Evolutionary conservation across 2,329 filamentous ascomycete species (phyloP).

Genomic region (Emmonsia crescens): DNA sequence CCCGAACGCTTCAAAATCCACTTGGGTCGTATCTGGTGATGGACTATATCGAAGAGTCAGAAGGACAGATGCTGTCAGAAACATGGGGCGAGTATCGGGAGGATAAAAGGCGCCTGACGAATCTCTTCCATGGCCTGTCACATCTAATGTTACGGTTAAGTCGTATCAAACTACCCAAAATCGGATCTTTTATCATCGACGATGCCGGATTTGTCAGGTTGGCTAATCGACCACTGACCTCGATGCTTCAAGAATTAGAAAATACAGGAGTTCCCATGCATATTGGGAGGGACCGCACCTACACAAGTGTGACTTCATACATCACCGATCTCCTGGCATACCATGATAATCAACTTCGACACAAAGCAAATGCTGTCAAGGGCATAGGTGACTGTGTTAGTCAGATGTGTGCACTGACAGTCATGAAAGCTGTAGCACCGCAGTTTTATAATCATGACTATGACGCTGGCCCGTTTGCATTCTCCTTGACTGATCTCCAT

Average conservation of each 20-base stretch:
- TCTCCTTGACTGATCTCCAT: slow-evolving; percentile 24
- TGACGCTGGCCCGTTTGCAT: slow-evolving; percentile 24
- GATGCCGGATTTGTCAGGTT: slow-evolving; percentile 13
- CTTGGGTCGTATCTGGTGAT: slow-evolving; percentile 11
- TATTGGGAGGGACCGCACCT: slow-evolving; percentile 16
- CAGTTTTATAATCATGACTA: slow-evolving; percentile 21
- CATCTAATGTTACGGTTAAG: slow-evolving; percentile 10
- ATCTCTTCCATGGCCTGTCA: slow-evolving; percentile 13
- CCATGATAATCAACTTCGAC: slow-evolving; percentile 17
- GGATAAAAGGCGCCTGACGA: slow-evolving; percentile 8
- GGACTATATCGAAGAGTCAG: slow-evolving; percentile 11
- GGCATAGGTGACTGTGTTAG: slow-evolving; percentile 5
- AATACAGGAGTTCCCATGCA: slow-evolving; percentile 17
- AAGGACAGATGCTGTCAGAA: slow-evolving; percentile 14
- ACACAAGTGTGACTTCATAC: slow-evolving; percentile 17
- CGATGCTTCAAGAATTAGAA: slow-evolving; percentile 15
- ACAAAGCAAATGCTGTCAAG: slow-evolving; percentile 17
- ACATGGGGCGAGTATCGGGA: slow-evolving; percentile 8
- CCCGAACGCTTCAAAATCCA: not conserved
- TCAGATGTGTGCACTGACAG: slow-evolving; percentile 12
- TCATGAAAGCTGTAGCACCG: slow-evolving; percentile 17
- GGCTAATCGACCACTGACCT: slow-evolving; percentile 16
- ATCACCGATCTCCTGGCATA: slow-evolving; percentile 15
- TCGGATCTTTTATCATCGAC: slow-evolving; percentile 18
- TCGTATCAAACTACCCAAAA: slow-evolving; percentile 10